Base-by-base conservation (phyloP, 495 filamentous ascomycete genomes). In the Cudoniella acicularis region DNA sequence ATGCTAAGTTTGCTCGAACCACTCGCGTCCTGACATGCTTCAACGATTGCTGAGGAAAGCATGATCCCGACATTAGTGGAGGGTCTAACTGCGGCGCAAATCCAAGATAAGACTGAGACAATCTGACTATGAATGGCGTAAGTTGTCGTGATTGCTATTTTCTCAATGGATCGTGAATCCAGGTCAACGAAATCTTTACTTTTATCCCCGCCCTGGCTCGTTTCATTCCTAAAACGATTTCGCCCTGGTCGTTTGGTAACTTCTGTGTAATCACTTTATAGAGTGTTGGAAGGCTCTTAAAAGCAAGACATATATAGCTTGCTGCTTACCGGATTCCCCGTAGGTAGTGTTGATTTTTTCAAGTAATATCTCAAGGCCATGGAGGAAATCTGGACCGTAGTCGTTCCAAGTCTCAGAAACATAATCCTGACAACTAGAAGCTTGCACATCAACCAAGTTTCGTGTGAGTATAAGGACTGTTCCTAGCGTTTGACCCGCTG, bases 381-480 rank as follows among this genome's bases (percentile, higher is more conserved):
- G 10, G 16, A 61, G 18, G 6, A 61, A 10, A 0, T 20, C 1
- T 26, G 18, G 8, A 8, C 52, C 43, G 6, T 50, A 21, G 10
- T 17, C 26, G 3, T 27, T 46, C 52, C 52, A 61, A 1, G 1
- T 55, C 4, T 3, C 0, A 10, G 16, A 3, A 1, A 61, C 25
- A 45, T 61, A 61, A 16, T 61, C 58, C 17, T 17, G 18, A 22
- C 45, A 61, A 36, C 45, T 55, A n/a, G 13, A 13, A 21, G 58
- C 58, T 26, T 61, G 24, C 2, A 52, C 52, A 21, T 55, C 27
- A 16, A 20, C 6, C 41, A 2, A 42, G n/a, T 43, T 45, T 2
- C 58, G 24, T 21, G 57, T 60, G n/a, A 60, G 20, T 3, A 50
- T 60, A 4, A 60, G 18, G 20, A 60, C 20, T 22, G 47, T 17